Percentiles rank a stretch among this genome's conserved stretches.
phyloP scores from a whole-genome alignment of 2,329 filamentous ascomycete species.

The Bipolaris oryzae region DNA sequence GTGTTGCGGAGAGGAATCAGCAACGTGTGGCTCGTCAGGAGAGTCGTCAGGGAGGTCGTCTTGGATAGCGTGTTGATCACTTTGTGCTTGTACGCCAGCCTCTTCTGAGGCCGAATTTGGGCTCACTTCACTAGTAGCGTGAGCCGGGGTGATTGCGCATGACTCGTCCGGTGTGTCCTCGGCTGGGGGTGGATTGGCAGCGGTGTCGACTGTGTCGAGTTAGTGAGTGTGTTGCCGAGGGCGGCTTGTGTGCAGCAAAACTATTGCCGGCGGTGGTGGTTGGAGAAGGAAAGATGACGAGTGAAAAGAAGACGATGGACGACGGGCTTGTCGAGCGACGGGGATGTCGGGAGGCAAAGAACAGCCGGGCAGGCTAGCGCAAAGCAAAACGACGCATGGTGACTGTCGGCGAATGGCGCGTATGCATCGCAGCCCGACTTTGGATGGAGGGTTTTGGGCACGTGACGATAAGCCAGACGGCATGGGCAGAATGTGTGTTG shows the following conservation, averaged over 20 bases:
- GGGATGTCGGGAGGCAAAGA: conserved; percentile 21
- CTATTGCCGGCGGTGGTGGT: conserved; percentile 1
- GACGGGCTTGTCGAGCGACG: conserved; percentile 16
- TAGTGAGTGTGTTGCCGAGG: conserved; percentile 8
- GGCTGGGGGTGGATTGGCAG: not conserved
- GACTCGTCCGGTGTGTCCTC: conserved; percentile 7
- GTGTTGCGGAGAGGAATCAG: conserved; percentile 4
- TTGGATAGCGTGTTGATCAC: conserved; percentile 7
- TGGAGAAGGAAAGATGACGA: conserved; percentile 8
- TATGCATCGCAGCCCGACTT: conserved; percentile 38
- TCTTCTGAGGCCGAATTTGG: conserved; percentile 14
- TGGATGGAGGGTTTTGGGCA: conserved; percentile 25
- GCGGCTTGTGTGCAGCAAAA: not conserved
- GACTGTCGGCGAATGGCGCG: conserved; percentile 33
- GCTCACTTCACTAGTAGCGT: conserved; percentile 12
- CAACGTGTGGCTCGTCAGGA: not conserved
- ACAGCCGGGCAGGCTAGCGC: conserved; percentile 21
- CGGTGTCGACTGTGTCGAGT: conserved; percentile 16
- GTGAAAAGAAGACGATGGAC: conserved; percentile 10
- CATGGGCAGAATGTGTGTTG: conserved; percentile 17
- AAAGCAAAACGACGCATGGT: conserved; percentile 29
- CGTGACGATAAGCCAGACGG: conserved; percentile 35
- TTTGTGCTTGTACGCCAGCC: conserved; percentile 12
- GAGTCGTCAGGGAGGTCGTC: conserved; percentile 4
- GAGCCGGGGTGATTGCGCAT: conserved; percentile 14